Percentiles rank a stretch among this genome's conserved stretches.
Evolutionary conservation across 371 early-diverging fungal species (phyloP).

Genomic region (Aphelidium insulamus): DNA sequence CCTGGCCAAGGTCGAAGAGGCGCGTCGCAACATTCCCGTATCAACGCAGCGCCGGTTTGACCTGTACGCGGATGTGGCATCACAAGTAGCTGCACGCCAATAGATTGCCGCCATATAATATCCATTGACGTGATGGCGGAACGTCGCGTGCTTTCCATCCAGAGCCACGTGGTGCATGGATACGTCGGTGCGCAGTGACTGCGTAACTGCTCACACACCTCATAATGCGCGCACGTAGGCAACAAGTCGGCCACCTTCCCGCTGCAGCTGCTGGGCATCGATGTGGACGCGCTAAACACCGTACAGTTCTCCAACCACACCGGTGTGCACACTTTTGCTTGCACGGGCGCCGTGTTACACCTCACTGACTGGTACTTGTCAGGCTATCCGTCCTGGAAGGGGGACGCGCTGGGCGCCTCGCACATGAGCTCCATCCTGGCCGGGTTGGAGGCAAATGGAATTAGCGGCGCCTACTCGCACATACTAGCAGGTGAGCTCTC

Average conservation of each 20-base stretch:
- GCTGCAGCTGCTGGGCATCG: conserved; percentile 63
- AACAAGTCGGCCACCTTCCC: conserved; percentile 80
- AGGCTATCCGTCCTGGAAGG: conserved; percentile 58
- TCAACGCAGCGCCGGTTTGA: conserved; percentile 67
- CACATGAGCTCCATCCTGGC: conserved; percentile 41
- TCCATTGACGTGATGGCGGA: no score
- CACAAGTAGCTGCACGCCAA: neutral
- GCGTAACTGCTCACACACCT: neutral
- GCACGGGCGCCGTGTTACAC: neutral
- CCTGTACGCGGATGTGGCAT: conserved; percentile 40
- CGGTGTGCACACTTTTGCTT: conserved; percentile 13
- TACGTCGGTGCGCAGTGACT: conserved; percentile 7
- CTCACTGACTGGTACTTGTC: no score
- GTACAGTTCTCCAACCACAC: conserved; percentile 86
- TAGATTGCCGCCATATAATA: no score
- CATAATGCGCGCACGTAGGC: conserved; percentile 17
- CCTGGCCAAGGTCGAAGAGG: conserved; percentile 22
- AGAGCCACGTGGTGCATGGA: conserved; percentile 20
- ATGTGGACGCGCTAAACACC: conserved; percentile 78
- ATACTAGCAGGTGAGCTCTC: conserved; percentile 35
- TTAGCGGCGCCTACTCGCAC: conserved; percentile 47
- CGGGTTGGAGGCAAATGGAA: conserved; percentile 44
- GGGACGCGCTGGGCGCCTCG: conserved; percentile 30
- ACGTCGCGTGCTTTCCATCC: conserved; percentile 15
- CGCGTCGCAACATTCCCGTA: conserved; percentile 48